These are phyloP conservation scores for Ogataea zsoltii DNA, from an alignment of 805 yeast genomes.

Conservation along the genomic window DNA sequence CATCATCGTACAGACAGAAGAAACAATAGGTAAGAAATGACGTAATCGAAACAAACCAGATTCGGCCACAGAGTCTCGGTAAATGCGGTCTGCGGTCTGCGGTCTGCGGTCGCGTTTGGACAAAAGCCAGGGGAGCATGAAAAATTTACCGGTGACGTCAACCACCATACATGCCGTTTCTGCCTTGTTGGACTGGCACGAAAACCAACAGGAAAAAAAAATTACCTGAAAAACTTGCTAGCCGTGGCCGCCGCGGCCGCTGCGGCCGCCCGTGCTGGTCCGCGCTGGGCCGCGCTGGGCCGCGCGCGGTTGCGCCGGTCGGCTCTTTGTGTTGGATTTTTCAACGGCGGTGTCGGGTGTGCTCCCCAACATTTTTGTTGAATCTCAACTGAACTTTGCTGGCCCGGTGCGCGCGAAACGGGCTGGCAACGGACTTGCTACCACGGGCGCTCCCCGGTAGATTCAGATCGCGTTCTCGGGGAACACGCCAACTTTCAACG, in stretches of 20 bases:
- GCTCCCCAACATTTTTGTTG: conserved; percentile 11
- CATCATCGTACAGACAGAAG: no score
- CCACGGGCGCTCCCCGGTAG: no score
- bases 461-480: no score
- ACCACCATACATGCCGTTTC: conserved; percentile 2
- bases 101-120: no score
- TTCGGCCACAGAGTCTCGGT: no score
- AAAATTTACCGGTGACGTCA: conserved; percentile 6
- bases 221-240: no score
- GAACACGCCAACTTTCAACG: neutral
- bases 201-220: neutral
- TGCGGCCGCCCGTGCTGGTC: no score
- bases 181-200: conserved; percentile 3
- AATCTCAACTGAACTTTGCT: conserved; percentile 10
- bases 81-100: no score
- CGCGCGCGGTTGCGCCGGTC: neutral
- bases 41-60: no score
- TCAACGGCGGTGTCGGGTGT: conserved; percentile 5
- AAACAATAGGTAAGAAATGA: no score
- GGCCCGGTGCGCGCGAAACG: neutral
- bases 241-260: no score
- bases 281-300: neutral
- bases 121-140: neutral
- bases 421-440: no score
- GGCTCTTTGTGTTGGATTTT: conserved; percentile 5